These are phyloP conservation scores for Scleroderma bovista DNA, from an alignment of 768 basidiomycete species.

Conservation along the genomic window DNA sequence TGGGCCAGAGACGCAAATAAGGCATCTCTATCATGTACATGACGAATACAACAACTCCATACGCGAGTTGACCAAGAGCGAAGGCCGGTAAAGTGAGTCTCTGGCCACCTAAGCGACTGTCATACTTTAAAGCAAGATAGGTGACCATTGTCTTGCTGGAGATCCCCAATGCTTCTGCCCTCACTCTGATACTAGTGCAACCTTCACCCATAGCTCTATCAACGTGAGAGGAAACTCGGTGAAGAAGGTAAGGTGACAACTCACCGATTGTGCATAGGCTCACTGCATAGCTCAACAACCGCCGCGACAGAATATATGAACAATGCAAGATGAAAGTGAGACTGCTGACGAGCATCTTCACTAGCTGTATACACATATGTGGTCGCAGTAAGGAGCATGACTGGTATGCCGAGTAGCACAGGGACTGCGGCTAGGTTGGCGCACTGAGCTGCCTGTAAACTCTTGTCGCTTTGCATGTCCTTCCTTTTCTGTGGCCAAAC, in stretches of 20 bases:
- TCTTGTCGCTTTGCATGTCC: slow-evolving; percentile 1
- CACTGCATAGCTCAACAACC: slow-evolving; percentile 70
- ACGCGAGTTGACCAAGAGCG: slow-evolving; percentile 77
- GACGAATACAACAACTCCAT: slow-evolving; percentile 52
- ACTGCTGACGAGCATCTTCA: slow-evolving; percentile 50
- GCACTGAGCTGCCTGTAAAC: slow-evolving; percentile 14
- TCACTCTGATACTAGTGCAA: slow-evolving; percentile 65
- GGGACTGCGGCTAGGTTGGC: slow-evolving; percentile 60
- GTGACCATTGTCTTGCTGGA: slow-evolving; percentile 68
- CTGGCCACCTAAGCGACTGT: slow-evolving; percentile 31
- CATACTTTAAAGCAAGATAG: slow-evolving; percentile 57
- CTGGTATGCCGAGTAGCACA: slow-evolving; percentile 58
- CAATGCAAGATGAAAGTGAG: slow-evolving; percentile 59
- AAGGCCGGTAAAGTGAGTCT: slow-evolving; percentile 73
- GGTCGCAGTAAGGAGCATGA: slow-evolving; percentile 46
- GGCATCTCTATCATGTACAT: slow-evolving; percentile 50
- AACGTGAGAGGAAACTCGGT: slow-evolving; percentile 14
- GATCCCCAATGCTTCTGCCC: slow-evolving; percentile 83
- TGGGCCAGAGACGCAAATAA: slow-evolving; percentile 29
- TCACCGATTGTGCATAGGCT: slow-evolving; percentile 76
- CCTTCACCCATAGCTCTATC: slow-evolving; percentile 64
- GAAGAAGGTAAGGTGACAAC: slow-evolving; percentile 15
- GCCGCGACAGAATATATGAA: slow-evolving; percentile 69
- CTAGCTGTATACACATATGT: slow-evolving; percentile 55
- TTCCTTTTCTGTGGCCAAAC: slow-evolving; percentile 25